Evolutionary conservation across 2,329 filamentous ascomycete species (phyloP).

Genomic region (Ophiosphaerella narmari): DNA sequence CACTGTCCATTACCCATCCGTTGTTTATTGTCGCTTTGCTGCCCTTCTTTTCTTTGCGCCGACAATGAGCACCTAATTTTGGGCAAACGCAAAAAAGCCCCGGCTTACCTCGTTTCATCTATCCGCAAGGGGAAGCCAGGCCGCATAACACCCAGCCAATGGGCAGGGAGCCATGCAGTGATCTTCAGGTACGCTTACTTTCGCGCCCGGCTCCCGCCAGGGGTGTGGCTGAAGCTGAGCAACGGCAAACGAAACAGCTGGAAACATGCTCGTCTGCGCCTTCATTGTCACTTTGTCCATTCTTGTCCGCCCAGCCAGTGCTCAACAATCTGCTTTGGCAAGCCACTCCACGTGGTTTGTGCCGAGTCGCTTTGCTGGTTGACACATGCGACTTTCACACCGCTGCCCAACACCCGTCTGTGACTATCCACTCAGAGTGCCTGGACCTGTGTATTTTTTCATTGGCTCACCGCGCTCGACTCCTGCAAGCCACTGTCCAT

Average conservation of each 20-base stretch:
- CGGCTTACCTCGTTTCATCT: constrained; percentile 37
- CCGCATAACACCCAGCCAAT: constrained; percentile 26
- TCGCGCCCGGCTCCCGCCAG: constrained; percentile 16
- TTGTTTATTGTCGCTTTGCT: no score
- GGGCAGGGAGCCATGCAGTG: constrained; percentile 19
- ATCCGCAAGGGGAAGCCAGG: constrained; percentile 28
- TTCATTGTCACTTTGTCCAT: constrained; percentile 11
- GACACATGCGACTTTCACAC: background rate
- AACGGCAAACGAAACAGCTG: constrained; percentile 25
- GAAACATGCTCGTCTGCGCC: constrained; percentile 20
- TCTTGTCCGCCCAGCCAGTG: constrained; percentile 5
- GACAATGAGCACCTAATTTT: constrained; percentile 16
- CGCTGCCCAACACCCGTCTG: no score
- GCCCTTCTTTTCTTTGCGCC: background rate
- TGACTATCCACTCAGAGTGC: constrained; percentile 15
- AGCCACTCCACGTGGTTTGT: no score
- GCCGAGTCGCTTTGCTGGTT: no score
- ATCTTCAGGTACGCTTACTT: constrained; percentile 36
- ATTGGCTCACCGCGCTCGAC: constrained; percentile 25
- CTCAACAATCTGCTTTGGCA: background rate
- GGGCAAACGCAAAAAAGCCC: constrained; percentile 21
- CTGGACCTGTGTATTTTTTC: constrained; percentile 1
- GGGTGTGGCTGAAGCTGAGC: constrained; percentile 23
- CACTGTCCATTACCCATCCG: no score
- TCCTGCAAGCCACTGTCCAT: constrained; percentile 23